Evolutionary conservation across 305 asterid species (phyloP), one percentile per base, ranked within the genome.

Genomic region (Fraxinus baroniana): DNA sequence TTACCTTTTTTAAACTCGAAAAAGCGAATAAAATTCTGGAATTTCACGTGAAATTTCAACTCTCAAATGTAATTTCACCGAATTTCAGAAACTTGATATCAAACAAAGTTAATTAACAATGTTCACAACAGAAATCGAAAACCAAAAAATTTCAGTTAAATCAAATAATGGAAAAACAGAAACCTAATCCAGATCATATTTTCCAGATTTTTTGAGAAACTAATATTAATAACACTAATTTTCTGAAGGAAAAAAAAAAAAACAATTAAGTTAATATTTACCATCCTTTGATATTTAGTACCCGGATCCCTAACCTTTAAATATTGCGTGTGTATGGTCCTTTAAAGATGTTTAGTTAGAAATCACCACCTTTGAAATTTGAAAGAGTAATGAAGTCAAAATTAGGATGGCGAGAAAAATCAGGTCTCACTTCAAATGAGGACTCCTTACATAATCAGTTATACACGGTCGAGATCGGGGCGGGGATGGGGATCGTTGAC

Each of bases 1-100:
- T 87, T 9, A 24, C 92, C 89, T 91, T 85, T 86, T 88, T 87
- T 9, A 24, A 83, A 64, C 74, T 74, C 83, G 74, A 81, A 73
- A 52, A 22, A 30, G 75, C 37, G 20, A 57, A 37, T 44, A 1
- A 41, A 75, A 62, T n/a, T 37, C 49, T 76, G 66, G 74, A 46
- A 74, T 60, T 73, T 79, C 39, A 77, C 36, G 57, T n/a, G 44
- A 76, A 82, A 70, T 77, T 62, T 7, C 73, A 44, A 81, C 17
- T 55, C 87, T 49, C 78, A 74, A 80, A 77, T 17, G 70, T 20
- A 60, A 60, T 60, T 60, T 64, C 33, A 22, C n/a, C 72, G 75
- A 70, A 30, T 70, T 30, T 70, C 22, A 70, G 12, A 30, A 30
- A 70, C 18, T 70, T n/a, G 39, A 82, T 66, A 15, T 74, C 70